Evolutionary conservation across 2,329 filamentous ascomycete genomes (phyloP).

Genomic region (Botrytis tulipae): DNA sequence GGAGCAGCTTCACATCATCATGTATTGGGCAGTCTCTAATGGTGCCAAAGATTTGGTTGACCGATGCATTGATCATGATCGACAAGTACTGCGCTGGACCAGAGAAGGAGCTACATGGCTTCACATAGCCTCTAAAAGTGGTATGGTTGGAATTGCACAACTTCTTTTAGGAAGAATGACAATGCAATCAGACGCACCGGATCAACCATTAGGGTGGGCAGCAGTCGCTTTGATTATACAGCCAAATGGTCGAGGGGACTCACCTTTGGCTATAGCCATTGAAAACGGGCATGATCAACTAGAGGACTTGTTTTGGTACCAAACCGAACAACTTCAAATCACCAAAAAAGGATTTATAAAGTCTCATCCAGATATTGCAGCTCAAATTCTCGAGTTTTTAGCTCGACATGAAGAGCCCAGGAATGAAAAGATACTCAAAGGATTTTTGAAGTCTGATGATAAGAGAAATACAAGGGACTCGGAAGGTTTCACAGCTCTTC

Average conservation of each 20-base stretch:
- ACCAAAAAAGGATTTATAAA: too few species aligned
- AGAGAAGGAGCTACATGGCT: neutral
- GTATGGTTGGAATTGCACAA: neutral
- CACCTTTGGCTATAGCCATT: neutral
- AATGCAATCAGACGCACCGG: neutral
- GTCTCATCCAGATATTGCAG: too few species aligned
- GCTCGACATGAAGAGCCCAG: neutral
- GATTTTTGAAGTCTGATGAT: neutral
- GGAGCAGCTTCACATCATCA: neutral
- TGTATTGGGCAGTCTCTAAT: conserved; percentile 1
- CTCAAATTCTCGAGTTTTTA: neutral
- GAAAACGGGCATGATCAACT: neutral
- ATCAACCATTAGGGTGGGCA: neutral
- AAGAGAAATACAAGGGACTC: neutral
- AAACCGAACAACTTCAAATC: too few species aligned
- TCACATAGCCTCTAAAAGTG: neutral
- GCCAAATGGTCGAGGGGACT: neutral
- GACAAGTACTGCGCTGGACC: neutral
- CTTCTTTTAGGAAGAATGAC: neutral
- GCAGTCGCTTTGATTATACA: neutral
- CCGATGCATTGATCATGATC: neutral
- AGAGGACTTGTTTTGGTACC: neutral
- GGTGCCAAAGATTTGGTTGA: neutral
- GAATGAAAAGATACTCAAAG: neutral
- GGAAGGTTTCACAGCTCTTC: neutral